Percentiles rank a stretch among this genome's conserved stretches.
These are phyloP conservation scores for Sporothrix inflata DNA, from an alignment of 2,329 filamentous ascomycete species.

Conservation along the genomic window DNA sequence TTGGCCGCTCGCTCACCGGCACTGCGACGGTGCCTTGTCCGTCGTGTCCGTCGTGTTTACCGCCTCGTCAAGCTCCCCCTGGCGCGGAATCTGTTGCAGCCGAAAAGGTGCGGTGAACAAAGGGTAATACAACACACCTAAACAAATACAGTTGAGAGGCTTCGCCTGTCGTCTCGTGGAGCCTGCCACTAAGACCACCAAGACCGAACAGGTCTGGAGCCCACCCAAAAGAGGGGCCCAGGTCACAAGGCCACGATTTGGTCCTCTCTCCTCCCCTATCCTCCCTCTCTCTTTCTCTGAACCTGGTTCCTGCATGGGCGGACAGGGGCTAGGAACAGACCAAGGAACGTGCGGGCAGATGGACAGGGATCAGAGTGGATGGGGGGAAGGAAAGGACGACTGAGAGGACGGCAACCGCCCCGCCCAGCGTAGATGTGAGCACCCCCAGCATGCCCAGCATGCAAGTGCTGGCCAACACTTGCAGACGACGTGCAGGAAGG, in stretches of 20 bases:
- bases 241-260: conserved; percentile 10
- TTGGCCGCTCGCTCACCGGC: too few relatives aligned
- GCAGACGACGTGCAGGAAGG: conserved; percentile 12
- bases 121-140: too few relatives aligned
- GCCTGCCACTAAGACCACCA: not conserved
- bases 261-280: not conserved
- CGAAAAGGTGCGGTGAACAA: not conserved
- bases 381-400: not conserved
- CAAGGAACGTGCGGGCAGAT: not conserved
- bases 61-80: too few relatives aligned
- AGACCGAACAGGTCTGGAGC: not conserved
- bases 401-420: not conserved
- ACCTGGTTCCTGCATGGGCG: conserved; percentile 26
- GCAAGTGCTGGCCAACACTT: conserved; percentile 2
- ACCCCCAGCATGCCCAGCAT: not conserved
- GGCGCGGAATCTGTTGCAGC: not conserved
- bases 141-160: too few relatives aligned
- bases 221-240: not conserved
- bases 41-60: too few relatives aligned
- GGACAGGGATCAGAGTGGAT: not conserved
- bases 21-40: too few relatives aligned
- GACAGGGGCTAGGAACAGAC: too few relatives aligned
- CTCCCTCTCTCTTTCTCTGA: not conserved
- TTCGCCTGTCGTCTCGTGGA: too few relatives aligned
- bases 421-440: conserved; percentile 22